These are phyloP conservation scores for Daldinia bambusicola DNA, from an alignment of 495 filamentous ascomycete genomes.

Conservation along the genomic window DNA sequence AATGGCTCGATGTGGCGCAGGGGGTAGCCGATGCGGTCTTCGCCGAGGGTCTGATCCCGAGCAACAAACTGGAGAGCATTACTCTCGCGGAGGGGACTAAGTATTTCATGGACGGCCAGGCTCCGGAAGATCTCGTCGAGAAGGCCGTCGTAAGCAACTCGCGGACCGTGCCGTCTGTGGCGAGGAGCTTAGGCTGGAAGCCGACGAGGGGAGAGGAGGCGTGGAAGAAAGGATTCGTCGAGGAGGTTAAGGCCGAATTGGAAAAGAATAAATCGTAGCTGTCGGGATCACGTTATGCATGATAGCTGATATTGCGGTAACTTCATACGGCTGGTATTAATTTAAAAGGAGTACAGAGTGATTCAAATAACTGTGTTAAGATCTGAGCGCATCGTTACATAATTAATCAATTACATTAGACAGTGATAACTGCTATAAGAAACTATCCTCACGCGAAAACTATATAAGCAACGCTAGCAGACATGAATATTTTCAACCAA, in stretches of 20 bases:
- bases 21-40: slow-evolving; percentile 52
- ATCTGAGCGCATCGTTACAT: no score
- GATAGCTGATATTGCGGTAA: no score
- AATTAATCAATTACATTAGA: not conserved
- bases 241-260: slow-evolving; percentile 36
- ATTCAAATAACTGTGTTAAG: no score
- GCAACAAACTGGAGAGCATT: slow-evolving; percentile 47
- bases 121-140: slow-evolving; percentile 47
- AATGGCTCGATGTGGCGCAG: slow-evolving; percentile 53
- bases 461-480: not conserved
- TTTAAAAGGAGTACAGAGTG: no score
- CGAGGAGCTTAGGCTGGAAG: slow-evolving; percentile 55
- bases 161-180: slow-evolving; percentile 47
- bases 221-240: slow-evolving; percentile 38
- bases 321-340: no score
- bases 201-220: slow-evolving; percentile 49
- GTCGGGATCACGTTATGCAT: no score
- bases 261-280: not conserved
- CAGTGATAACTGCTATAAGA: not conserved
- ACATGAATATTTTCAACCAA: not conserved
- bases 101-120: slow-evolving; percentile 27
- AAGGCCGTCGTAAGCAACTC: slow-evolving; percentile 48
- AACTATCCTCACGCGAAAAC: not conserved
- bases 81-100: slow-evolving; percentile 50
- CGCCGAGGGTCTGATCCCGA: slow-evolving; percentile 48